Conservation (phyloP, 2,329 filamentous ascomycete genomes). For the Diaporthe velutina region DNA sequence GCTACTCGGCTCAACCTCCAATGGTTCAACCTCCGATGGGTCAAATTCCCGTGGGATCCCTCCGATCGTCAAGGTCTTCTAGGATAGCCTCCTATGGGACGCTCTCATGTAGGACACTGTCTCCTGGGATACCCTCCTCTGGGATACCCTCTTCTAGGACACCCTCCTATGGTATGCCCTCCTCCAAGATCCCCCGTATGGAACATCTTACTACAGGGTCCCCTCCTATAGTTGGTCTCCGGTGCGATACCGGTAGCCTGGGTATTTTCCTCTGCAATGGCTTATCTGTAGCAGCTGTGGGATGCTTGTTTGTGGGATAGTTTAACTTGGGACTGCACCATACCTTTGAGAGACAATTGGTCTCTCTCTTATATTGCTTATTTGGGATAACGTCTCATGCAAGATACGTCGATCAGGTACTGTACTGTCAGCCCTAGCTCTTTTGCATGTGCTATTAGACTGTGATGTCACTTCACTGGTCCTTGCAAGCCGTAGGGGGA, state of each 20-base stretch:
- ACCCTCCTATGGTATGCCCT: not conserved
- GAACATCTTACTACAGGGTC: not conserved
- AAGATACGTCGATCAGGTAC: not conserved
- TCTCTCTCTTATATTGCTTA: not conserved
- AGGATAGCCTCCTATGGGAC: not conserved
- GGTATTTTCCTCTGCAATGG: not conserved
- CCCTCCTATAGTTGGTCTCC: too few species aligned
- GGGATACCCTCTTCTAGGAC: too few species aligned
- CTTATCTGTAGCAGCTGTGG: not conserved
- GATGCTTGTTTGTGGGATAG: not conserved
- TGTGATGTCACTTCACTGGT: too few species aligned
- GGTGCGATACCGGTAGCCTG: too few species aligned
- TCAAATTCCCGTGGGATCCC: not conserved
- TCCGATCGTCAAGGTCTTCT: not conserved
- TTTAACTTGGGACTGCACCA: not conserved
- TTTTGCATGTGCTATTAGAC: not conserved
- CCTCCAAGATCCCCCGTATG: not conserved
- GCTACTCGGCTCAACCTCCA: not conserved
- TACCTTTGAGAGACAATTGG: not conserved
- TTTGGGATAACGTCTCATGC: not conserved
- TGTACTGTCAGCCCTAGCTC: not conserved
- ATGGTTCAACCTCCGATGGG: not conserved
- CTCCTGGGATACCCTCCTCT: not conserved
- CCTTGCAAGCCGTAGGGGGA: not conserved
- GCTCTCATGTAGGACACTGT: too few species aligned